Evolutionary conservation across 225 moss, liverwort and hornwort genomes (phyloP).

Genomic region (Antitrichia curtipendula): DNA sequence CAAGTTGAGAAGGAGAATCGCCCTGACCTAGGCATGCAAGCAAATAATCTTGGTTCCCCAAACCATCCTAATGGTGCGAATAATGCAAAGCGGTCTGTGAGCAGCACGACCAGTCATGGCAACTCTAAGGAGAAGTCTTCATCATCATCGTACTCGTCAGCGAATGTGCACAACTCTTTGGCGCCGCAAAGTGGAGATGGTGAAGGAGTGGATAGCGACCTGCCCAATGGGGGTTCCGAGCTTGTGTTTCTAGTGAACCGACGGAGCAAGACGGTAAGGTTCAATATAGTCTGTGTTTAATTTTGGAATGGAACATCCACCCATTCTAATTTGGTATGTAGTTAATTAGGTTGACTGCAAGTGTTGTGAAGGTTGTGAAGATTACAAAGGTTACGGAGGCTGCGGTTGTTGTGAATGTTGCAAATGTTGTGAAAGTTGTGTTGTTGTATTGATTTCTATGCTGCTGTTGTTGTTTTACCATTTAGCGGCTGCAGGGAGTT

Average conservation of each 20-base stretch:
- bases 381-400: no score
- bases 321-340: background rate
- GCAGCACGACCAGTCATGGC: conserved; percentile 26
- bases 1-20: background rate
- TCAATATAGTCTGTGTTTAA: background rate
- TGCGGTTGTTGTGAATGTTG: background rate
- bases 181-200: conserved; percentile 18
- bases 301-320: background rate
- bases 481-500: conserved; percentile 38
- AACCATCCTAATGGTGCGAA: background rate
- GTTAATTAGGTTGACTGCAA: no score
- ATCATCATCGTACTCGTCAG: conserved; percentile 28
- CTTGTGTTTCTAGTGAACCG: conserved; percentile 81
- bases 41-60: conserved; percentile 1
- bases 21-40: background rate
- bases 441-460: background rate
- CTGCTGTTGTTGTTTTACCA: background rate
- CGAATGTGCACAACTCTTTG: conserved; percentile 42
- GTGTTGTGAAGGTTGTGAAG: background rate
- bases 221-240: conserved; percentile 44
- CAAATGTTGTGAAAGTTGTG: background rate
- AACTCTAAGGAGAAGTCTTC: conserved; percentile 48
- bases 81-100: conserved; percentile 11
- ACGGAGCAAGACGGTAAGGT: conserved; percentile 82
- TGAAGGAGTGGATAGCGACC: conserved; percentile 47